phyloP scores from a whole-genome alignment of 2,329 filamentous ascomycete species.

The Ophiosphaerella herpotricha region DNA sequence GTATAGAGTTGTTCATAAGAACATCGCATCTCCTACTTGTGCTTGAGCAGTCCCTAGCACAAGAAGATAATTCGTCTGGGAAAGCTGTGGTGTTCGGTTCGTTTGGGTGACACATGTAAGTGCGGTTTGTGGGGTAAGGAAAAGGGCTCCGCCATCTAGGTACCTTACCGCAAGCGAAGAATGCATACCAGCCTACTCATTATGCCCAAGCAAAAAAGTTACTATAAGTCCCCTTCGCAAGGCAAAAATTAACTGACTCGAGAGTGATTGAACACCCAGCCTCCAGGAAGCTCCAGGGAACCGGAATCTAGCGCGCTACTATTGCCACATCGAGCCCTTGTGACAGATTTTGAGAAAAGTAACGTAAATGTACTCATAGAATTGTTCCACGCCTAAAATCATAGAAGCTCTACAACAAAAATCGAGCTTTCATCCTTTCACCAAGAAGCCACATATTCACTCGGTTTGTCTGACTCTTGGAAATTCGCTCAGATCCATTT shows the following conservation, averaged over 20 bases:
- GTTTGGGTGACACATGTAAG: slow-evolving; percentile 32
- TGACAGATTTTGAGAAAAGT: too few species aligned
- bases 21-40: slow-evolving; percentile 47
- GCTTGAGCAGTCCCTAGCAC: slow-evolving; percentile 66
- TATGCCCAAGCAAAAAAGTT: too few species aligned
- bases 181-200: not conserved
- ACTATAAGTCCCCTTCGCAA: not conserved
- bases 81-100: slow-evolving; percentile 70
- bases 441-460: not conserved
- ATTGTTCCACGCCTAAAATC: too few species aligned
- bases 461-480: not conserved
- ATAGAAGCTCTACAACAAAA: not conserved
- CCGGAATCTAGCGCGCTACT: slow-evolving; percentile 40
- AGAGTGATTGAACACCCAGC: slow-evolving; percentile 34
- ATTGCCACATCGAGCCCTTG: slow-evolving; percentile 32
- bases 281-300: slow-evolving; percentile 30
- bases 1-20: slow-evolving; percentile 35
- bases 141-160: not conserved
- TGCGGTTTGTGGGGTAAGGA: not conserved
- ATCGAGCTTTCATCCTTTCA: not conserved
- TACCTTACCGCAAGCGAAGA: slow-evolving; percentile 1
- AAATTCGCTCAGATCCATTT: not conserved
- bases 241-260: slow-evolving; percentile 24
- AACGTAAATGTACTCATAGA: too few species aligned
- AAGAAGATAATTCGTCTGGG: slow-evolving; percentile 64